Base-by-base conservation (phyloP, 1,139 yeast species). In the Protomyces lactucae-debilis region DNA sequence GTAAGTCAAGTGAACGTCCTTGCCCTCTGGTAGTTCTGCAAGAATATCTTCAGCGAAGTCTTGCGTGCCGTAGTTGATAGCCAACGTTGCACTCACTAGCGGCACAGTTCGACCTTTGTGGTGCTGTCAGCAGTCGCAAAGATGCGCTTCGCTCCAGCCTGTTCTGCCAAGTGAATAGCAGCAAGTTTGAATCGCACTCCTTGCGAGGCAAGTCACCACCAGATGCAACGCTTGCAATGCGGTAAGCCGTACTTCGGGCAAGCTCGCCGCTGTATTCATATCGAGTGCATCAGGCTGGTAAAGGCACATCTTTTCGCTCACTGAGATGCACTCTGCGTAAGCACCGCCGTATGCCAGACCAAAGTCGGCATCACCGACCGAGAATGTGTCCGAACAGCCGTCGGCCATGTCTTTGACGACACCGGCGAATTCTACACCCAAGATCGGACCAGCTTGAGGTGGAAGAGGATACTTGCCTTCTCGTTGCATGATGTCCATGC, bases 361-460 rank as follows among this genome's bases (percentile, higher is more conserved):
- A 64, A 74, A 73, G 23, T 77, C 79, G 21, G 68, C 65, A 51
- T 76, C 78, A 14, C 78, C 78, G 3, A 64, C 53, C 18, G 46
- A 40, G 32, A 57, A 57, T 36, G 61, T 18, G 36, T 55, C 65
- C 36, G 66, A 55, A 21, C 48, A 43, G 3, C 66, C 66, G 1
- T 61, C 55, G 3, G 68, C 69, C 6, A 70, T 54, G 40, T 69
- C 65, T 14, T 54, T 70, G 43, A 76, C 68, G 9, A 65, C 64
- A 12, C 79, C 79, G 16, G 77, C 68, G 64, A 76, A 76, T 65
- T 75, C 78, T 3, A 74, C 76, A 9, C 79, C 79, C 16, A 76
- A 68, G 23, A 72, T 73, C 21, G 66, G 55, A 10, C 74, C 68
- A 6, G 74, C 73, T 12, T 71, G 71, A 1, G 74, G 71, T 6